These are phyloP conservation scores for Mitragyna speciosa DNA, from an alignment of 257 asterid genomes.

Conservation along the genomic window DNA sequence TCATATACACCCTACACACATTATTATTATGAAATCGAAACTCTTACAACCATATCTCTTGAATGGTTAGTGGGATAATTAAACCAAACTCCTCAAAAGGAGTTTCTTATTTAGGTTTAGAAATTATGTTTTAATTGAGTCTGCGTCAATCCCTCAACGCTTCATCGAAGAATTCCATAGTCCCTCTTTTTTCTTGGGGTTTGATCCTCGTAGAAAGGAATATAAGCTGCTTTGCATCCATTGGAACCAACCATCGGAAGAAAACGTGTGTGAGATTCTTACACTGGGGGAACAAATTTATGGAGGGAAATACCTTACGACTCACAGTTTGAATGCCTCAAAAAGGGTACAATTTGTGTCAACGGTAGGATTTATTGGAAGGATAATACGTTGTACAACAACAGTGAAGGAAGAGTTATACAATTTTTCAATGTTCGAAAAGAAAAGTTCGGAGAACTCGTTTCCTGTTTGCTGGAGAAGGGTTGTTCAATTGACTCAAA, in stretches of 20 bases:
- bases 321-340: too few species aligned
- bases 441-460: not conserved
- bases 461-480: too few species aligned
- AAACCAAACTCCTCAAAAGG: too few species aligned
- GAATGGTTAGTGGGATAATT: too few species aligned
- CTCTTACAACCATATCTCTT: too few species aligned
- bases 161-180: not conserved
- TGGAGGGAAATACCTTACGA: not conserved
- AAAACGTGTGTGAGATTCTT: not conserved
- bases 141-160: not conserved
- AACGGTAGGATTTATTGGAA: too few species aligned
- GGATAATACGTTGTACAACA: too few species aligned
- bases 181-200: not conserved
- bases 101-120: too few species aligned
- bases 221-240: not conserved
- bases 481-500: not conserved
- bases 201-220: not conserved
- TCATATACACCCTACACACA: too few species aligned
- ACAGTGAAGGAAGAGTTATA: not conserved
- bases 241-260: not conserved
- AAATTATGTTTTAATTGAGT: too few species aligned
- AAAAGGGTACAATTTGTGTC: too few species aligned
- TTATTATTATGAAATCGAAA: too few species aligned
- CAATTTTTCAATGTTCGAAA: not conserved
- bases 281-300: not conserved